Evolutionary conservation across 2,329 filamentous ascomycete genomes (phyloP).

Genomic region (Cercospora sesami): DNA sequence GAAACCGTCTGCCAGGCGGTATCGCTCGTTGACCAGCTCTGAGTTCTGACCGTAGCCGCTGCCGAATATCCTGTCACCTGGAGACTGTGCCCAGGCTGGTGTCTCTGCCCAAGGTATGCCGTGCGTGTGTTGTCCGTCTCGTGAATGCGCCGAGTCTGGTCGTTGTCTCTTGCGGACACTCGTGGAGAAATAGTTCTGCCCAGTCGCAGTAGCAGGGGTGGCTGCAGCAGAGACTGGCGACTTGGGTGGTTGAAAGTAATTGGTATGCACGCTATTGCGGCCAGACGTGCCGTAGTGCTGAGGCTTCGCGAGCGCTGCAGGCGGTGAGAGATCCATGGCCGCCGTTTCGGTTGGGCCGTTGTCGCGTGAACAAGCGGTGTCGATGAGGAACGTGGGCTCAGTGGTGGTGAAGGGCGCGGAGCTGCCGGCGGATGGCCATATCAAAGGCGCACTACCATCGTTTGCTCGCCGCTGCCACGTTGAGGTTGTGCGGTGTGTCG

Average conservation of each 20-base stretch:
- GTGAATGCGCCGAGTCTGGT: slow-evolving; percentile 29
- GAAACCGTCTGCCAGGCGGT: slow-evolving; percentile 52
- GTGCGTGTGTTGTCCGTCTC: slow-evolving; percentile 11
- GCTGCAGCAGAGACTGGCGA: slow-evolving; percentile 41
- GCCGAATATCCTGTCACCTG: slow-evolving; percentile 27
- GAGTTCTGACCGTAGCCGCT: slow-evolving; percentile 39
- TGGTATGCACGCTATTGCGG: slow-evolving; percentile 25
- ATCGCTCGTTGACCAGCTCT: slow-evolving; percentile 54
- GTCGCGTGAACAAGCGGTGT: slow-evolving; percentile 22
- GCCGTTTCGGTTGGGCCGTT: slow-evolving; percentile 7
- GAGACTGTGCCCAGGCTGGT: slow-evolving; percentile 27
- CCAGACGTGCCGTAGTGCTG: slow-evolving; percentile 16
- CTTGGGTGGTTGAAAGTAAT: slow-evolving; percentile 48
- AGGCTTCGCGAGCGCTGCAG: slow-evolving; percentile 16
- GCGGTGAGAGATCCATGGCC: slow-evolving; percentile 29
- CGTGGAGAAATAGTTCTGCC: slow-evolving; percentile 35
- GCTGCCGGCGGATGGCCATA: background rate
- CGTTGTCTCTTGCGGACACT: slow-evolving; percentile 37
- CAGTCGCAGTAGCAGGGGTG: slow-evolving; percentile 28
- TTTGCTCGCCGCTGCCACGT: background rate
- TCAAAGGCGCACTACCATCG: background rate
- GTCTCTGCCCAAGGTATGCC: slow-evolving; percentile 22
- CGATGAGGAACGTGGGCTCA: background rate
- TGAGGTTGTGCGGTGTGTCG: background rate
- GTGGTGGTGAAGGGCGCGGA: background rate